Base-by-base conservation (phyloP, 1,139 yeast species). In the Wickerhamomyces sp. region DNA sequence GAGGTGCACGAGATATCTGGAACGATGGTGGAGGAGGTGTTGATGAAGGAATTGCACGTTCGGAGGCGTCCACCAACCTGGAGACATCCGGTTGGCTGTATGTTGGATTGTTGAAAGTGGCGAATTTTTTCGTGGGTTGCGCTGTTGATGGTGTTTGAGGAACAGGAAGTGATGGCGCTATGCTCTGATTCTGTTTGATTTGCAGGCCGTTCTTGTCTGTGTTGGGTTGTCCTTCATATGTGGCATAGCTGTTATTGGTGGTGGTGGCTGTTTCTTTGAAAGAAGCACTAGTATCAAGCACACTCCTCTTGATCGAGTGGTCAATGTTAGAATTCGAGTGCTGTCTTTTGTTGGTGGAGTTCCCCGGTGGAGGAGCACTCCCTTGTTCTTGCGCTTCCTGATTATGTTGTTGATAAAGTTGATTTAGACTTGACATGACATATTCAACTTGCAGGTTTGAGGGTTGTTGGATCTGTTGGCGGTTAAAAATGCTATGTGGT, bases 321-420 rank as follows among this genome's bases (percentile, higher is more conserved):
- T 41, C 42, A 25, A 40, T 49, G 34, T 48, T 45, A 4, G 62
- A 52, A 33, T 46, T 50, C 2, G 63, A 58, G 32, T 52, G 53
- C 26, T 57, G 62, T 37, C 64, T 53, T 36, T 57, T 57, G 26
- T 29, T 41, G 10, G 33, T 27, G 5, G 37, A 9, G 15, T 23
- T 24, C 6, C 31, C 17, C 16, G 12, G 27, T n/a, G 18, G 32
- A 38, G 16, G 36, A 31, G 10, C 41, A 22, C 8, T 16, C 16
- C 23, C 16, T 28, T 23, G 33, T 32, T 32, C 29, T 16, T 24
- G 38, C 16, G 32, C 37, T 13, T 29, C 35, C 6, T 30, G 31
- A 6, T 18, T 32, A 11, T 28, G 23, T 16, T 26, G 39, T 22
- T 32, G 34, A 16, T 26, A 30, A 23, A 17, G 28, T 31, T 29